A percentile compares a stretch with the other conserved stretches of the same genome.
phyloP scores from a whole-genome alignment of 345 rosid genomes.

The Citrus australasica region DNA sequence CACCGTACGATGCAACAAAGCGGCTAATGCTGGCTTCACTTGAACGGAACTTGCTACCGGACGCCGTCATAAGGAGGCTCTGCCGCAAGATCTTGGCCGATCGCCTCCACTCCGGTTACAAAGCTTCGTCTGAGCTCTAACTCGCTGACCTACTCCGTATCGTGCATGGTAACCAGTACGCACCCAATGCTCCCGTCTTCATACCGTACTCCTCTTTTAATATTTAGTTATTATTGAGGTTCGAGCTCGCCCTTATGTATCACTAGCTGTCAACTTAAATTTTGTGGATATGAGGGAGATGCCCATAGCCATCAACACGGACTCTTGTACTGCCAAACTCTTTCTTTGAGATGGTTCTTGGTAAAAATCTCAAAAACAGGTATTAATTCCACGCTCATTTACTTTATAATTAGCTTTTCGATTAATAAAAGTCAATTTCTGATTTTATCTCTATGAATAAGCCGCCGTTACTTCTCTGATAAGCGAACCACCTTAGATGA shows the following conservation, averaged over 20 bases:
- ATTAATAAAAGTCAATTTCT: neutral
- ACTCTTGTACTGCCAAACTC: constrained; percentile 63
- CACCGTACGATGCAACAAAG: constrained; percentile 56
- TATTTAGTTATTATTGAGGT: too few relatives aligned
- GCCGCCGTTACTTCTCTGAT: constrained; percentile 68
- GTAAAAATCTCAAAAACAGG: constrained; percentile 74
- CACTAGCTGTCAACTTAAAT: neutral
- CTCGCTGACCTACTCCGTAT: constrained; percentile 61
- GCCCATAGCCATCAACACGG: constrained; percentile 73
- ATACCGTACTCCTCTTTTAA: too few relatives aligned
- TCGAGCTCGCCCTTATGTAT: too few relatives aligned
- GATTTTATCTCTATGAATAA: neutral
- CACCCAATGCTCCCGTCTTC: constrained; percentile 7
- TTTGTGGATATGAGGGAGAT: constrained; percentile 37
- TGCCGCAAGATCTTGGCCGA: constrained; percentile 56
- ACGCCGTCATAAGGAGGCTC: constrained; percentile 50
- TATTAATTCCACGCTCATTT: neutral
- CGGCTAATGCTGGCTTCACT: constrained; percentile 44
- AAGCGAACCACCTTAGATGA: constrained; percentile 57
- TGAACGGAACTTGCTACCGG: constrained; percentile 73
- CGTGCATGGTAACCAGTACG: constrained; percentile 38
- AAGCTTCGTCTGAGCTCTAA: constrained; percentile 50
- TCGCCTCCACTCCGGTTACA: constrained; percentile 36
- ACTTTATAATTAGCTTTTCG: too few relatives aligned
- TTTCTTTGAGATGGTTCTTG: constrained; percentile 80